These are phyloP conservation scores for Colletotrichum incanum DNA, from an alignment of 2,329 filamentous ascomycete species.

Conservation along the genomic window DNA sequence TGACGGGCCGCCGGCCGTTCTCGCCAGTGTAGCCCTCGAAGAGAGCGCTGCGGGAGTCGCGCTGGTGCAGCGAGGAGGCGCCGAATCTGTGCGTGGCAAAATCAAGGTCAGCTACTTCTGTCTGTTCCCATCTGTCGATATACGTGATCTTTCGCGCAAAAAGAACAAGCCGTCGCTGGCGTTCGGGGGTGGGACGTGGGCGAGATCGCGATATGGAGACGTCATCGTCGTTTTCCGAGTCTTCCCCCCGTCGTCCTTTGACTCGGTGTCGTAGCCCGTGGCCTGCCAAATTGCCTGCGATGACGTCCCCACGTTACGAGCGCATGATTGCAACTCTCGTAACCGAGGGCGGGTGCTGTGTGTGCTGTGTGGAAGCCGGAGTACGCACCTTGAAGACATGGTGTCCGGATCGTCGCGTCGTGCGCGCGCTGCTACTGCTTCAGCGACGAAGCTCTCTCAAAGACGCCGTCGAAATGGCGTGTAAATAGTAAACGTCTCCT, in stretches of 20 bases:
- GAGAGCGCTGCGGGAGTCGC: slow-evolving; percentile 80
- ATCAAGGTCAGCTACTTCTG: neutral
- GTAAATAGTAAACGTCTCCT: neutral
- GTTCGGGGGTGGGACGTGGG: neutral
- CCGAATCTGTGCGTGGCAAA: slow-evolving; percentile 69
- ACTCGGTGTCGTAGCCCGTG: neutral
- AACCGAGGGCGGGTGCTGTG: neutral
- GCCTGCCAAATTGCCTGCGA: neutral
- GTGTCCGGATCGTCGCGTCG: slow-evolving; percentile 24
- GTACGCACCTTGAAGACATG: slow-evolving; percentile 42
- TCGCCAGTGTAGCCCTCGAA: slow-evolving; percentile 80
- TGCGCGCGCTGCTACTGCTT: slow-evolving; percentile 9
- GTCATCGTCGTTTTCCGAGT: neutral
- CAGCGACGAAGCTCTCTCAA: neutral
- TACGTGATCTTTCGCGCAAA: neutral
- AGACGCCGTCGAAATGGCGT: neutral
- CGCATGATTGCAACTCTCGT: neutral
- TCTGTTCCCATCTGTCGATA: neutral
- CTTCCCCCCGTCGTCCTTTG: neutral
- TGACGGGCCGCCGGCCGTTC: slow-evolving; percentile 60
- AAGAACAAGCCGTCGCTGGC: neutral
- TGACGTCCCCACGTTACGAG: no score
- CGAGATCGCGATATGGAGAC: neutral
- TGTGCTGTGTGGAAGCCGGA: neutral
- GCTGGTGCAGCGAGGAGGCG: slow-evolving; percentile 79